A percentile compares a stretch with the other conserved stretches of the same genome.
Conservation (phyloP, 2,329 filamentous ascomycete genomes). For the Fusarium foetens region DNA sequence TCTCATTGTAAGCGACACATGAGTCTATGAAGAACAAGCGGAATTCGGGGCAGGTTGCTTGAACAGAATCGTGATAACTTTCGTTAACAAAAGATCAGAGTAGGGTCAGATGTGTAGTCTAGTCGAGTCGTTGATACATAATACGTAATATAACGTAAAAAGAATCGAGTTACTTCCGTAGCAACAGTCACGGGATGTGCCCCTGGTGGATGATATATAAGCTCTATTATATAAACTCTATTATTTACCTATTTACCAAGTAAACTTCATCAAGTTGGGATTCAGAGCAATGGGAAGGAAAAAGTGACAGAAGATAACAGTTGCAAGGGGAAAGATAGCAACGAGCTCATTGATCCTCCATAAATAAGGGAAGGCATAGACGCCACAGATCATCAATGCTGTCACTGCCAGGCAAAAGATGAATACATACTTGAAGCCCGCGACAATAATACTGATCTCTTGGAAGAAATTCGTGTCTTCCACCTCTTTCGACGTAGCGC, state of each 20-base stretch:
- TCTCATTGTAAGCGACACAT: no score
- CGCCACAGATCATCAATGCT: not conserved
- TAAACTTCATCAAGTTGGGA: not conserved
- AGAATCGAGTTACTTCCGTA: not conserved
- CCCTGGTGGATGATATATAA: fast-evolving
- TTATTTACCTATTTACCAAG: not conserved
- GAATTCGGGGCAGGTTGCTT: no score
- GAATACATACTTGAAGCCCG: not conserved
- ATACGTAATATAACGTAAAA: no score
- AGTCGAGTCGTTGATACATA: no score
- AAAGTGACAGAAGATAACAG: not conserved
- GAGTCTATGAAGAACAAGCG: no score
- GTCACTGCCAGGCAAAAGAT: not conserved
- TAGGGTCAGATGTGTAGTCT: no score
- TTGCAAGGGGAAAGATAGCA: not conserved
- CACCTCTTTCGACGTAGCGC: not conserved
- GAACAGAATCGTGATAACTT: no score
- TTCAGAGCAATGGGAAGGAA: not conserved
- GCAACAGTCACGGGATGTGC: fast-evolving
- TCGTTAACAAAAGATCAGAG: no score
- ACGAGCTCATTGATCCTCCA: not conserved
- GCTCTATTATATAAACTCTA: fast-evolving
- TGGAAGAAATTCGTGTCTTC: not conserved
- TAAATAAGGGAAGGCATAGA: not conserved
- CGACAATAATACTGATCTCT: not conserved